These are phyloP conservation scores for Penicillium sp. DNA, from an alignment of 2,329 filamentous ascomycete genomes.

Conservation along the genomic window DNA sequence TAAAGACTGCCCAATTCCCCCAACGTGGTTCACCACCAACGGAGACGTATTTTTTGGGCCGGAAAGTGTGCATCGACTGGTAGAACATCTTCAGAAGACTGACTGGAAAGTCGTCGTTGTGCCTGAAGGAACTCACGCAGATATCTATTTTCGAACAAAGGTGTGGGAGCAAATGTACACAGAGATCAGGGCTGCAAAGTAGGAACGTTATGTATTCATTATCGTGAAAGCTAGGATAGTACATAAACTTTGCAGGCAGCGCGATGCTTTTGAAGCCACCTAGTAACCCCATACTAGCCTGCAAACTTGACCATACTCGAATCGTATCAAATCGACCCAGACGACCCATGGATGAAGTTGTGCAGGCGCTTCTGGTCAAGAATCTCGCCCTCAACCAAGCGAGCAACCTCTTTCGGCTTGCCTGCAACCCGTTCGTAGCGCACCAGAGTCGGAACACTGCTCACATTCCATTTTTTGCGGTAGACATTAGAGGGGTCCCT, in stretches of 20 bases:
- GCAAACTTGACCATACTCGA: too few species aligned
- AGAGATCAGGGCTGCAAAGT: not conserved
- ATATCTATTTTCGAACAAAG: not conserved
- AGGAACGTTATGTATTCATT: not conserved
- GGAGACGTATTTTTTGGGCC: constrained; percentile 1
- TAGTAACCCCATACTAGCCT: too few species aligned
- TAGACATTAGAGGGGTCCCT: constrained; percentile 30
- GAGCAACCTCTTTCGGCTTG: constrained; percentile 25
- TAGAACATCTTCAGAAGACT: not conserved
- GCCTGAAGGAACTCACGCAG: not conserved
- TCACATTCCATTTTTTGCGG: constrained; percentile 32
- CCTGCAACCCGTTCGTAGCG: constrained; percentile 30
- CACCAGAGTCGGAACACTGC: constrained; percentile 32
- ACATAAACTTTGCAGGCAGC: too few species aligned
- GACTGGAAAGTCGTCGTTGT: not conserved
- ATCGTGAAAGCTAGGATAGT: too few species aligned
- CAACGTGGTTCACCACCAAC: not conserved
- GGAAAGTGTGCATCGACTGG: not conserved
- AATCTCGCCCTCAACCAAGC: constrained; percentile 29
- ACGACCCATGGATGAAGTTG: constrained; percentile 17
- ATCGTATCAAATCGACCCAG: too few species aligned
- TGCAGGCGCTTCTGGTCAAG: constrained; percentile 23
- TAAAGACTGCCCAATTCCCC: not conserved
- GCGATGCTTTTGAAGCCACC: too few species aligned
- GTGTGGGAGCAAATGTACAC: constrained; percentile 3